Evolutionary conservation across 305 asterid genomes (phyloP), one percentile per base, ranked within the genome.

Genomic region (Fraxinus paxiana): DNA sequence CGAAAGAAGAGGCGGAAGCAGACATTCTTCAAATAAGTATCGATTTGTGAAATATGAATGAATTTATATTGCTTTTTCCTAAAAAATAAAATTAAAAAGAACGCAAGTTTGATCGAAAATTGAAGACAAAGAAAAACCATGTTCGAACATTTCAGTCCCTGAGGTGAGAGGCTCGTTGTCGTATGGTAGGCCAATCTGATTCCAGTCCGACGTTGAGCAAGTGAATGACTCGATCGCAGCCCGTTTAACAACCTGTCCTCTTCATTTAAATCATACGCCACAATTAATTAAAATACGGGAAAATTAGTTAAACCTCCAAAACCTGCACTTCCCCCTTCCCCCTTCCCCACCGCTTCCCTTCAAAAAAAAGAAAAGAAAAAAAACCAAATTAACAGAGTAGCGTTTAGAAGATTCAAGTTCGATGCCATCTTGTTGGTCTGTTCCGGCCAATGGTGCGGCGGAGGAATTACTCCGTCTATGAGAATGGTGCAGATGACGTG

Each of bases 401-500:
- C 73, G 73, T 30, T 56, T 9, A n/a, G 87, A 79, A 81, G 83
- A 70, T 26, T 70, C 83, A 81, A 80, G 83, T 87, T 81, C 73
- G 86, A 92, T 84, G 93, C 92, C 92, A 88, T 88, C 89, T 83
- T 87, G 84, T 89, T 65, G 93, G 89, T 80, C 88, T 76, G 78
- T 82, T 92, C 84, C 86, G 87, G 88, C 88, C 91, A 83, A 89
- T 89, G 97, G 87, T 92, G 88, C 81, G 91, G 92, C 87, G 85
- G 89, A 79, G 84, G 84, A 69, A 89, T 84, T 82, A 86, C 85
- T 87, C 82, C 90, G 92, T 87, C 90, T 87, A 91, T 92, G 97
- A 92, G 89, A 90, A 85, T 85, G 90, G 89, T 92, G 97, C 97
- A 96, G 91, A 94, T 96, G 99, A 91, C 93, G 91, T 96, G 99